These are phyloP conservation scores for Fusarium scirpi DNA, from an alignment of 2,329 filamentous ascomycete genomes.

Conservation along the genomic window DNA sequence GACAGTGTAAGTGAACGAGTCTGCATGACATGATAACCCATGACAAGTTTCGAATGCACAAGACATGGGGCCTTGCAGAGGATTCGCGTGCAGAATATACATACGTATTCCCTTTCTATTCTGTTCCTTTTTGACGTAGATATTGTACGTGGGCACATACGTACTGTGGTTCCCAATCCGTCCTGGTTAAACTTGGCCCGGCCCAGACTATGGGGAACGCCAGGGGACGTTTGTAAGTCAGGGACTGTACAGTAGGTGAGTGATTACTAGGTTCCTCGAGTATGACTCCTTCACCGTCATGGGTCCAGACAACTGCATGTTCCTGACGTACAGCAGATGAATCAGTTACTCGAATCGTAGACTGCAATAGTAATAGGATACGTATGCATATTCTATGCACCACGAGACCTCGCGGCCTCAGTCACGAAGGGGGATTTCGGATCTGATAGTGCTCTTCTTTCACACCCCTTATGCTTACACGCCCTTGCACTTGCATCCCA, in stretches of 20 bases:
- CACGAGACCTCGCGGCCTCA: slow-evolving; percentile 31
- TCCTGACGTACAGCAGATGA: slow-evolving; percentile 11
- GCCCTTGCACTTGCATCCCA: slow-evolving; percentile 12
- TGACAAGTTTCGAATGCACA: slow-evolving; percentile 27
- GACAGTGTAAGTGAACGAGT: slow-evolving; percentile 1
- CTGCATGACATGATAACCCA: slow-evolving; percentile 3
- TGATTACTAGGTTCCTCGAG: slow-evolving; percentile 27
- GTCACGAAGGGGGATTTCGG: slow-evolving; percentile 19
- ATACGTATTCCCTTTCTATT: slow-evolving; percentile 3
- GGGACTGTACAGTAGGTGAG: slow-evolving; percentile 2
- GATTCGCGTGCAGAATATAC: slow-evolving; percentile 32
- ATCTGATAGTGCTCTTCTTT: slow-evolving; percentile 32
- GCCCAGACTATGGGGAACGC: background rate
- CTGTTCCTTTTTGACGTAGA: slow-evolving; percentile 30
- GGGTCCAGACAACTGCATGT: slow-evolving; percentile 32
- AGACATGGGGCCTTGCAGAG: slow-evolving; percentile 18
- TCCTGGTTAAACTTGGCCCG: slow-evolving; percentile 11
- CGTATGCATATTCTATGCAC: slow-evolving; percentile 13
- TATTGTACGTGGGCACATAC: slow-evolving; percentile 43
- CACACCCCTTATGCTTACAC: slow-evolving; percentile 11
- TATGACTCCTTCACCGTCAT: slow-evolving; percentile 41
- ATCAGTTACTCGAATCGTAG: background rate
- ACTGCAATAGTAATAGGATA: background rate
- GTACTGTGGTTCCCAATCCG: slow-evolving; percentile 21
- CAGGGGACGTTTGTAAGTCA: slow-evolving; percentile 31